Percentiles rank a stretch among this genome's conserved stretches.
Evolutionary conservation across 208 protist genomes (phyloP).

Genomic region (Giardia muris): DNA sequence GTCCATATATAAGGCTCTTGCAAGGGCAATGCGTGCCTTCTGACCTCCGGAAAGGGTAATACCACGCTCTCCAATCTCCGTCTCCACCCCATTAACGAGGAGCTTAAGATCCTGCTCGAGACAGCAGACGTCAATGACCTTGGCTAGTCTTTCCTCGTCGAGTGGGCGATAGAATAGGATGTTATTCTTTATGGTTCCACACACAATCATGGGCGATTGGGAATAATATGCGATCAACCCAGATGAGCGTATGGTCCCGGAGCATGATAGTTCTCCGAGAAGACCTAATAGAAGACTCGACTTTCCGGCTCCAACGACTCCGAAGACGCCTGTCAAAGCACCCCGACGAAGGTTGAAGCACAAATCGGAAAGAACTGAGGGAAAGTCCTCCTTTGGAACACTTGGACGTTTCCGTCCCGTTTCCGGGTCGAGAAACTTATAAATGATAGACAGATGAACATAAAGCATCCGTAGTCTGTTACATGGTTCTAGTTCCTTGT

Average conservation of each 20-base stretch:
- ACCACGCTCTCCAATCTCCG: conserved; percentile 59
- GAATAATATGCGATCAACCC: conserved; percentile 6
- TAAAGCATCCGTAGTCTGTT: neutral
- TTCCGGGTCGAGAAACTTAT: neutral
- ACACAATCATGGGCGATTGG: neutral
- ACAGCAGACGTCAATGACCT: conserved; percentile 34
- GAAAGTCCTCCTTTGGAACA: neutral
- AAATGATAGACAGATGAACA: neutral
- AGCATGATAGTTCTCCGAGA: neutral
- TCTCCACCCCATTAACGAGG: conserved; percentile 35
- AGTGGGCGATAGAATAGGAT: conserved; percentile 42
- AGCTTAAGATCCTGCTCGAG: conserved; percentile 38
- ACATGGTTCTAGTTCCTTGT: neutral
- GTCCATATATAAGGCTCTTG: conserved; percentile 52
- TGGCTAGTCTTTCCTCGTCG: conserved; percentile 38
- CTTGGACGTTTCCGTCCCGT: neutral
- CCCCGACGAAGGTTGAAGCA: neutral
- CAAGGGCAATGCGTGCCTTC: conserved; percentile 52
- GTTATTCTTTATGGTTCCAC: conserved; percentile 32
- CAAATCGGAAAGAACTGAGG: neutral
- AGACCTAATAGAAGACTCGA: neutral
- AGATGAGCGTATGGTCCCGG: neutral
- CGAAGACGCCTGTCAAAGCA: neutral
- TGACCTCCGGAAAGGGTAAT: conserved; percentile 64
- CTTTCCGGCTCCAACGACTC: neutral